phyloP scores from a whole-genome alignment of 179 eudicot genomes.

The Beta macrorhiza region DNA sequence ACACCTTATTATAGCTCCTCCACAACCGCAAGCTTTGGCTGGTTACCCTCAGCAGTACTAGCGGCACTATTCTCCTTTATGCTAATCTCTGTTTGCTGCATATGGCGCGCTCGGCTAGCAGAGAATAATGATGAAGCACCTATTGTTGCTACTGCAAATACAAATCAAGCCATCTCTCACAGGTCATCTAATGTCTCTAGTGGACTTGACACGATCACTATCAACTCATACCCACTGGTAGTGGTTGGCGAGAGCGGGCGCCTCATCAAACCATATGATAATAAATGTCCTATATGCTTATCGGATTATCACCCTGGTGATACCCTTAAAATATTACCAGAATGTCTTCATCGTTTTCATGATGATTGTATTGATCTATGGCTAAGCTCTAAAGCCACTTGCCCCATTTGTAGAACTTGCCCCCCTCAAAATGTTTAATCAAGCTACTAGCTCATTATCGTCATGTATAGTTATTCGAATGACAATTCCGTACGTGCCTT shows the following conservation, averaged over 20 bases:
- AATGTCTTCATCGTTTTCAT: slow-evolving; percentile 33
- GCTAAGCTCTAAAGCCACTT: slow-evolving; percentile 20
- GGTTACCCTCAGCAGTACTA: no score
- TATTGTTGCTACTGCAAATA: not conserved
- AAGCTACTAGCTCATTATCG: no score
- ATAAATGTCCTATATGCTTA: slow-evolving; percentile 28
- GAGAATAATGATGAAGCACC: no score
- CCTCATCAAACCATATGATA: slow-evolving; percentile 14
- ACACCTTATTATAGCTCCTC: no score
- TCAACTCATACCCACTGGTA: slow-evolving; percentile 28
- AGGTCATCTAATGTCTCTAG: no score
- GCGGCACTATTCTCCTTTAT: no score
- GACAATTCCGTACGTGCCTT: no score
- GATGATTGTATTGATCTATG: slow-evolving; percentile 25
- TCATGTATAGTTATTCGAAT: no score
- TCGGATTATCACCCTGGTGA: slow-evolving; percentile 4
- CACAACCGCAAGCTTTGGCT: no score
- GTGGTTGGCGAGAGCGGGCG: slow-evolving; percentile 21
- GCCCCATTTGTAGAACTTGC: slow-evolving; percentile 27
- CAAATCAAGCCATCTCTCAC: not conserved
- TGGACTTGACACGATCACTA: slow-evolving; percentile 20
- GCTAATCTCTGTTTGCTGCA: no score
- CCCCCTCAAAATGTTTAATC: not conserved
- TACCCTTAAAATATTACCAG: slow-evolving; percentile 14
- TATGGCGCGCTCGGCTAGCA: no score